Evolutionary conservation across 78 protist genomes (phyloP), one percentile per base, ranked within the genome.

Genomic region (Dictyostelium firmibasis): DNA sequence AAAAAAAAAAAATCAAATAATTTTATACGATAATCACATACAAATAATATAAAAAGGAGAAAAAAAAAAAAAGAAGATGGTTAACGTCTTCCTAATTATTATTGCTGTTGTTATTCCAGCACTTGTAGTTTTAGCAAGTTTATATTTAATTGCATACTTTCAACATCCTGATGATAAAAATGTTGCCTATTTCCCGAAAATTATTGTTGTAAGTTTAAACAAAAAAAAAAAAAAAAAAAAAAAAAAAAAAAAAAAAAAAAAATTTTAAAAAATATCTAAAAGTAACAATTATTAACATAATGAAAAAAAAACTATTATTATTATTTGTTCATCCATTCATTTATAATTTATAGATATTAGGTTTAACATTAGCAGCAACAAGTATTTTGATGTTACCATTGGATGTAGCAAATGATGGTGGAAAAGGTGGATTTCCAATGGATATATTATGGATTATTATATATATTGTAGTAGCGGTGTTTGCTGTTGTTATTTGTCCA

Each of bases 401-500:
- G 25, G 98, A 97, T 69, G 96, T 94, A 9, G 96, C 96, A 29
- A 94, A 94, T 53, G 50, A 79, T 43, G 83, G 91, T 10, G 84
- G 92, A 35, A 38, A 72, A 18, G 94, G 92, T 14, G 97, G 97
- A 11, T 78, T 95, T 41, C 93, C 92, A 1, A 88, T 95, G 94
- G 91, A 85, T 9, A 83, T 64, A 7, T 7, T 89, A 6, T 95
- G 97, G 97, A 72, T 87, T 41, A 67, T 89, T n/a, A 35, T 87
- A 11, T 95, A 87, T 84, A 95, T 95, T 33, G 60, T 70, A 1
- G 67, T 84, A 14, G 94, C 83, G 10, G 72, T 53, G 2, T 79
- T 96, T 50, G 81, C 95, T 36, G 25, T 98, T 47, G 70, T 97
- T 29, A 57, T 98, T 11, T 84, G 97, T 7, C 99, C 99, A n/a